These are phyloP conservation scores for Capsicum pubescens DNA, from an alignment of 257 asterid genomes.

Conservation along the genomic window DNA sequence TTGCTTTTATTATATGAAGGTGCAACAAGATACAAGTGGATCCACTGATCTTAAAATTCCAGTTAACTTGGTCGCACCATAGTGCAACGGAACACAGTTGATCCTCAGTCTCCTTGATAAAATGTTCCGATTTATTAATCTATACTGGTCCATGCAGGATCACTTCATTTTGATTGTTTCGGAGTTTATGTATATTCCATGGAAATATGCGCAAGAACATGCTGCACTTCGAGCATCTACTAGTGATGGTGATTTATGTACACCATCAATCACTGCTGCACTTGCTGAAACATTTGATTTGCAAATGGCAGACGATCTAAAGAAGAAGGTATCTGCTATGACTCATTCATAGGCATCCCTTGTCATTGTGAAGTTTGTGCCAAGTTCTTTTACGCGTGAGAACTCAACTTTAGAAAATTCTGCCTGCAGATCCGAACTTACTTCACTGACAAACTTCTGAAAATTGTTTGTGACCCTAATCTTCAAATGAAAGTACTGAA, in stretches of 20 bases:
- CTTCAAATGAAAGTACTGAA: conserved; percentile 53
- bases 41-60: neutral
- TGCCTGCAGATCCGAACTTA: conserved; percentile 73
- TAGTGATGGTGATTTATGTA: conserved; percentile 63
- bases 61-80: conserved; percentile 13
- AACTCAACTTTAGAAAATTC: conserved; percentile 26
- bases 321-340: conserved; percentile 61
- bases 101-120: conserved; percentile 25
- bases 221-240: conserved; percentile 61
- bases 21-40: conserved; percentile 18
- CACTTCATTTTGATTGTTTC: conserved; percentile 86
- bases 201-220: conserved; percentile 92
- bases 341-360: neutral
- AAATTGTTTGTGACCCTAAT: conserved; percentile 78
- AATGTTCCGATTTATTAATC: conserved; percentile 27
- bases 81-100: conserved; percentile 28
- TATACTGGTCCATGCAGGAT: conserved; percentile 57
- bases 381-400: neutral
- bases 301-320: conserved; percentile 69
- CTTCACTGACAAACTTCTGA: conserved; percentile 84
- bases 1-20: conserved; percentile 19
- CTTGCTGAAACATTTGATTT: conserved; percentile 86
- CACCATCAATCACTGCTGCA: conserved; percentile 92
- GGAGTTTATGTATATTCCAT: conserved; percentile 83
- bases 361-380: neutral